Percentiles rank a stretch among this genome's conserved stretches.
Conservation (phyloP, 2,329 filamentous ascomycete genomes). For the Talaromyces amestolkiae region DNA sequence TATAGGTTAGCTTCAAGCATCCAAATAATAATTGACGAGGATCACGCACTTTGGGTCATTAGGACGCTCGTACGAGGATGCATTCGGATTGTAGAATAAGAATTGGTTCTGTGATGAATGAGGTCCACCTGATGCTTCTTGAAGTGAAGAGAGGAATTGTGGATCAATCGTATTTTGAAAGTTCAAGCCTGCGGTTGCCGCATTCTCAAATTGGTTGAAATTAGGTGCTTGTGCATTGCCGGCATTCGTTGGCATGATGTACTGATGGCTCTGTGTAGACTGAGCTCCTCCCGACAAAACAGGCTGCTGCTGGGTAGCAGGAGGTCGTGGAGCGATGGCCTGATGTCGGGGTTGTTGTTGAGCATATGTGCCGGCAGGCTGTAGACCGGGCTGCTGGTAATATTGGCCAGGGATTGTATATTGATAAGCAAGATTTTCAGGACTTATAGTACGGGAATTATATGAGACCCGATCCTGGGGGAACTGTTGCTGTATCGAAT, state of each 20-base stretch:
- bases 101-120: slow-evolving; percentile 28
- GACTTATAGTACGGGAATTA: slow-evolving; percentile 29
- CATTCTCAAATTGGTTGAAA: slow-evolving; percentile 32
- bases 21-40: background rate
- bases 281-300: slow-evolving; percentile 6
- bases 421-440: slow-evolving; percentile 34
- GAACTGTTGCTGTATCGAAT: slow-evolving; percentile 29
- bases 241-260: slow-evolving; percentile 29
- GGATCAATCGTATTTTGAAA: slow-evolving; percentile 42
- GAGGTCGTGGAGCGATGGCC: slow-evolving; percentile 24
- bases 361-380: slow-evolving; percentile 30
- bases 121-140: slow-evolving; percentile 26
- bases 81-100: slow-evolving; percentile 29
- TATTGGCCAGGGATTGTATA: slow-evolving; percentile 34
- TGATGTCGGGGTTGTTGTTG: slow-evolving; percentile 24
- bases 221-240: slow-evolving; percentile 18
- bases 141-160: slow-evolving; percentile 35
- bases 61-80: slow-evolving; percentile 26
- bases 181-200: slow-evolving; percentile 21
- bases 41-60: slow-evolving; percentile 30
- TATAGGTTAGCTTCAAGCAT: slow-evolving; percentile 1
- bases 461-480: slow-evolving; percentile 33
- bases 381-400: slow-evolving; percentile 31
- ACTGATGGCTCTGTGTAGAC: slow-evolving; percentile 26
- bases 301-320: slow-evolving; percentile 22